Base-by-base conservation (phyloP, 305 asterid genomes). In the Fraxinus velutina region DNA sequence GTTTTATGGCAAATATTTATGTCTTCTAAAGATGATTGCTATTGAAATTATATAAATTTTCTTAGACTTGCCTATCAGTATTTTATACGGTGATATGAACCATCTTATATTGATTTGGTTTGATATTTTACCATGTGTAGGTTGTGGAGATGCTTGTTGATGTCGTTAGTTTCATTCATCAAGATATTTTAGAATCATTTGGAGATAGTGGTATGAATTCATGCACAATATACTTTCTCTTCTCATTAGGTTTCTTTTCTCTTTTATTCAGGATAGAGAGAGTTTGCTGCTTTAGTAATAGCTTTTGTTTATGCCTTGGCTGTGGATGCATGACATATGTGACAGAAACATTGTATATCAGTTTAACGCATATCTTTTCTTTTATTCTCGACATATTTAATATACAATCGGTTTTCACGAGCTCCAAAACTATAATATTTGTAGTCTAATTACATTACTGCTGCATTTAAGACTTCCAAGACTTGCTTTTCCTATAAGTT, bases 91-190 rank as follows among this genome's bases (percentile, higher is more conserved):
- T 73, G 73, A 39, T 36, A 33, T 78, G 73, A 24, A 82, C 52
- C 64, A 81, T 30, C 66, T 64, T 71, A 50, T 57, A 47, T 79
- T 77, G 15, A 47, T 68, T 79, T 64, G 66, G 57, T 73, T 77
- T 80, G 60, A 78, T 70, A 74, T 76, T 77, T 73, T 42, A 76
- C 22, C 30, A 32, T 60, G 60, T 74, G 79, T 75, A 91, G 95
- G 92, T 90, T 77, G 89, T 91, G 87, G 95, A 91, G 95, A 91
- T 89, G 88, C 93, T 91, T 79, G 93, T 90, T 71, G 95, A 91
- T 85, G 83, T 85, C 66, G 95, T 91, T 47, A 84, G 91, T 32
- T 91, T 90, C 88, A 90, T 91, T 76, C 90, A 86, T 84, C 95
- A 91, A 73, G 93, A 90, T 83, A 91, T 91, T 76, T 84, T 89